phyloP scores from a whole-genome alignment of 192 early-diverging fungal species.

The Chytriomyces sp. region DNA sequence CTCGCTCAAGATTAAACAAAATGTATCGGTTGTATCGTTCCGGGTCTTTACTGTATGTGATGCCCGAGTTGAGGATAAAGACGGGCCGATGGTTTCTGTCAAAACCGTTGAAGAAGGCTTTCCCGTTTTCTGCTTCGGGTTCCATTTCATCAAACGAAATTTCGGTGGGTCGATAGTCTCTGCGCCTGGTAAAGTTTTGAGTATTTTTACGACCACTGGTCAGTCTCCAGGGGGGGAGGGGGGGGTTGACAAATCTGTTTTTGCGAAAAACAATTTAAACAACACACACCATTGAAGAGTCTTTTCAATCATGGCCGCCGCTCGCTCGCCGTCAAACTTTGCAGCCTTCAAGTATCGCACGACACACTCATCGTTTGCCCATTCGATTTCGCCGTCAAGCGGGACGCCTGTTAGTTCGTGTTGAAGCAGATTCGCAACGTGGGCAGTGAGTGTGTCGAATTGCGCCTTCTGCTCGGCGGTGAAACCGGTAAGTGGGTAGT shows the following conservation, averaged over 20 bases:
- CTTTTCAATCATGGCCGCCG: background rate
- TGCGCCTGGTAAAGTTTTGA: constrained; percentile 7
- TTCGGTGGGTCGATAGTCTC: constrained; percentile 69
- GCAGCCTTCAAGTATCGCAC: constrained; percentile 72
- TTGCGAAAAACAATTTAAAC: background rate
- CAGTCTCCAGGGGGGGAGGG: background rate
- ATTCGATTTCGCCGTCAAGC: constrained; percentile 38
- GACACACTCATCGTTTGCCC: constrained; percentile 59
- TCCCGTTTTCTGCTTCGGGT: constrained; percentile 78
- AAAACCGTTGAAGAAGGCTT: constrained; percentile 82
- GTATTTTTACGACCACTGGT: background rate
- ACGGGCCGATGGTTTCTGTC: constrained; percentile 77
- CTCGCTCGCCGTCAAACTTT: constrained; percentile 59
- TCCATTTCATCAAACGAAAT: constrained; percentile 75
- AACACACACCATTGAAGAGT: constrained; percentile 21
- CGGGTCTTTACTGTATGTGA: constrained; percentile 73
- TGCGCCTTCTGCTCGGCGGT: background rate
- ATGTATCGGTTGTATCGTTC: constrained; percentile 76
- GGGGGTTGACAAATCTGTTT: background rate
- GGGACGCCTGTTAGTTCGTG: background rate
- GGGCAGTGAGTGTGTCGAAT: background rate
- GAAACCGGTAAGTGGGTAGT: background rate
- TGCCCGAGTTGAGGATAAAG: constrained; percentile 62
- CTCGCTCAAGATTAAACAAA: constrained; percentile 79
- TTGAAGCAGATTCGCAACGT: background rate